Base-by-base conservation (phyloP, 208 protist species). In the Crithidia thermophila region DNA sequence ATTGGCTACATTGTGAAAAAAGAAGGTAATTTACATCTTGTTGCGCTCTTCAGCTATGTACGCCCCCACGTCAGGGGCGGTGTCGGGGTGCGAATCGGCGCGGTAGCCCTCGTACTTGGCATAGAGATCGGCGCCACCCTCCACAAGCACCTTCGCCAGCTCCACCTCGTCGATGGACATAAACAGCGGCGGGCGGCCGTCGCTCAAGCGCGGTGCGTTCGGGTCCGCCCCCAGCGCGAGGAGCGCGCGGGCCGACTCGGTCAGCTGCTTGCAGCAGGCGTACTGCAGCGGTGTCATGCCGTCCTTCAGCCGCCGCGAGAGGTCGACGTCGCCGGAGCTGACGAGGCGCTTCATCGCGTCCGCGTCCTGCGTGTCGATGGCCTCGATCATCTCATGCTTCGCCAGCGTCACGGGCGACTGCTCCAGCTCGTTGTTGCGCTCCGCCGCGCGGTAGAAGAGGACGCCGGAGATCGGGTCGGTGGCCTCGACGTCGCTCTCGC, bases 281-380 rank as follows among this genome's bases (percentile, higher is more conserved):
- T 87, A 93, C 58, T 94, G 88, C 43, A 97, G 57, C 0, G 91
- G 87, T 23, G 91, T 97, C 89, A 97, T 94, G 31, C 89, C 91
- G 33, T 64, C 70, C 30, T 81, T 76, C 4, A 90, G 45, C 43
- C 79, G 68, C n/a, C 68, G 66, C 16, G 64, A 59, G 21, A 94
- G 43, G 37, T 93, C 82, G 40, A 94, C 75, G 36, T 88, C 75
- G 25, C 78, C 85, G 4, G 31, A 55, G 9, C 42, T 55, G 36
- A 91, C 72, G 23, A 91, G 72, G 1, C 51, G 40, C 36, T 66
- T 74, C 21, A 97, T 91, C 3, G 65, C 67, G 0, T 58, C 53
- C 0, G 64, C 57, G 65, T 97, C 79, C 14, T 87, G 75, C 7
- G 31, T 50, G n/a, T 88, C 67, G 23, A 97, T 49, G 3, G 85